Evolutionary conservation across 345 rosid species (phyloP).

Genomic region (Brassica rapa): DNA sequence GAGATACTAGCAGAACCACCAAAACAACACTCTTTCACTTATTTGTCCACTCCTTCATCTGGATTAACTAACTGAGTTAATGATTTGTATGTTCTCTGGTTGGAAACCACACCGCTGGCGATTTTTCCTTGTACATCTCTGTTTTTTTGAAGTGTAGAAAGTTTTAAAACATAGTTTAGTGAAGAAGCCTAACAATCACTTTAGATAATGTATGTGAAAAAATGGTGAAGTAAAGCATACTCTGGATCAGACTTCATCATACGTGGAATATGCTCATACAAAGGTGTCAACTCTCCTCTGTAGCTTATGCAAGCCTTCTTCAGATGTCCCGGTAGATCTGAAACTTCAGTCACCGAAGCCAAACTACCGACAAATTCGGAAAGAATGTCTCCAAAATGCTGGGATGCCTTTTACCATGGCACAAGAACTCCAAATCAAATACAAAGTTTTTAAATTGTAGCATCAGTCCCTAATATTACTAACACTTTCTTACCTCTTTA

Average conservation of each 20-base stretch:
- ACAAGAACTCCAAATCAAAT: slow-evolving; percentile 25
- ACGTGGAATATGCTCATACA: slow-evolving; percentile 80
- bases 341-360: slow-evolving; percentile 61
- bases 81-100: slow-evolving; percentile 48
- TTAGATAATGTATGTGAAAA: not conserved
- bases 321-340: slow-evolving; percentile 66
- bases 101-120: slow-evolving; percentile 36
- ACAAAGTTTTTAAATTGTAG: slow-evolving; percentile 9
- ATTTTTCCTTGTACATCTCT: slow-evolving; percentile 51
- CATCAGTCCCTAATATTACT: not conserved
- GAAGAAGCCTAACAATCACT: not conserved
- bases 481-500: slow-evolving; percentile 62
- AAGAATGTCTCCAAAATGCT: slow-evolving; percentile 87
- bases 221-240: slow-evolving; percentile 47
- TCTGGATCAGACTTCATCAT: slow-evolving; percentile 75
- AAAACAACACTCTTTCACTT: slow-evolving; percentile 24
- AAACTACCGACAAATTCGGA: slow-evolving; percentile 69
- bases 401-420: slow-evolving; percentile 66
- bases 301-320: slow-evolving; percentile 86
- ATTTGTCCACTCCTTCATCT: slow-evolving; percentile 38
- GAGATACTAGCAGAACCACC: slow-evolving; percentile 15
- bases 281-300: slow-evolving; percentile 65
- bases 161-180: not conserved
- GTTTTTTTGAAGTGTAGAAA: slow-evolving; percentile 33
- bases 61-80: too few relatives aligned